Evolutionary conservation across 2,329 filamentous ascomycete genomes (phyloP).

Genomic region (Paecilomyces variotii): DNA sequence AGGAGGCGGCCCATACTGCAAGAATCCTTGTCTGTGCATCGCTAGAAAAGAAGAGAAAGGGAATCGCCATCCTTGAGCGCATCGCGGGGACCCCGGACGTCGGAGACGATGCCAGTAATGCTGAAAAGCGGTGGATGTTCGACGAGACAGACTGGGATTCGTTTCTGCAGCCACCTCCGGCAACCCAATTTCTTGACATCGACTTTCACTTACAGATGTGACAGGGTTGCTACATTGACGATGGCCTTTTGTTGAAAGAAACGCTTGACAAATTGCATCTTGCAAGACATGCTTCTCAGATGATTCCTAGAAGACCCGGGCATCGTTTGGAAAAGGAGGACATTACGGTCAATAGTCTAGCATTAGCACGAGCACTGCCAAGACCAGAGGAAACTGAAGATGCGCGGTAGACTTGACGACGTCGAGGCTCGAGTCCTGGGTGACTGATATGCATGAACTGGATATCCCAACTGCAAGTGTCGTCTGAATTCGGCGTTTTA

Average conservation of each 20-base stretch:
- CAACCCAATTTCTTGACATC: background rate
- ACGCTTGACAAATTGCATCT: background rate
- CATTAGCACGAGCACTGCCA: too few relatives aligned
- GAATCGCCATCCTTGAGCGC: constrained; percentile 12
- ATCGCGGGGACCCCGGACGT: background rate
- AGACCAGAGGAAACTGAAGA: too few relatives aligned
- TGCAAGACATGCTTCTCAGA: background rate
- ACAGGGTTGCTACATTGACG: too few relatives aligned
- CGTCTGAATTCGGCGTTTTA: too few relatives aligned
- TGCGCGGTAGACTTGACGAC: too few relatives aligned
- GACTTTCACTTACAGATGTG: background rate
- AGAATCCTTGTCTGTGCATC: constrained; percentile 15
- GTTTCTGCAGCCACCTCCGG: background rate
- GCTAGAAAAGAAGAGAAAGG: constrained; percentile 16
- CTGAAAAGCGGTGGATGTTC: background rate
- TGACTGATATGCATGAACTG: too few relatives aligned
- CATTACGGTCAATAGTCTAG: too few relatives aligned
- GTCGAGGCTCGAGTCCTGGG: too few relatives aligned
- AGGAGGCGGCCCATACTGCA: constrained; percentile 24
- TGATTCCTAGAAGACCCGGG: background rate
- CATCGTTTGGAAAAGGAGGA: too few relatives aligned
- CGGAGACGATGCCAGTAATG: background rate
- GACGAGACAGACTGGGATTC: background rate
- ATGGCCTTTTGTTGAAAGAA: background rate
- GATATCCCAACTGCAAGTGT: too few relatives aligned